These are phyloP conservation scores for Fusarium proliferatum DNA, from an alignment of 2,329 filamentous ascomycete species.

Conservation along the genomic window DNA sequence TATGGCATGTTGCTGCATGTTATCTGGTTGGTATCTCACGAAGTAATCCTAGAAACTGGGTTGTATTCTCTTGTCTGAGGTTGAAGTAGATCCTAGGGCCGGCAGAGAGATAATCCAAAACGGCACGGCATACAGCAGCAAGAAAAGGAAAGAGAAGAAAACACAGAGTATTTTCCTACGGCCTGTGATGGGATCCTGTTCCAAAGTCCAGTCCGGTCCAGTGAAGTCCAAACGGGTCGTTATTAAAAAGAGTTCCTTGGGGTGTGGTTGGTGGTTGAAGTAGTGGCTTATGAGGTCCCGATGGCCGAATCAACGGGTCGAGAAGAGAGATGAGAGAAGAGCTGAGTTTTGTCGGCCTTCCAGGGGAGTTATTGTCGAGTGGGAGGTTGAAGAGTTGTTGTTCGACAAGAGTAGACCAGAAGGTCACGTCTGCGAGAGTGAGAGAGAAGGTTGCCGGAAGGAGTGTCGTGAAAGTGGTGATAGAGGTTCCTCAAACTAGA, in stretches of 20 bases:
- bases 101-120: conserved; percentile 38
- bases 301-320: conserved; percentile 65
- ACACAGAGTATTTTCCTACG: conserved; percentile 42
- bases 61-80: conserved; percentile 17
- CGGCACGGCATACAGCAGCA: conserved; percentile 34
- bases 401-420: conserved; percentile 42
- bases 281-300: conserved; percentile 39
- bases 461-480: conserved; percentile 53
- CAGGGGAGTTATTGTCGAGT: conserved; percentile 29
- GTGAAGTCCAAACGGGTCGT: conserved; percentile 45
- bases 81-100: conserved; percentile 32
- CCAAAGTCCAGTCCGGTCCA: conserved; percentile 42
- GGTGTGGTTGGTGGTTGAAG: conserved; percentile 37
- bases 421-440: conserved; percentile 43
- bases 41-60: conserved; percentile 36
- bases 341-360: conserved; percentile 29
- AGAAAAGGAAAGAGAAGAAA: conserved; percentile 42
- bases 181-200: conserved; percentile 43
- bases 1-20: conserved; percentile 69
- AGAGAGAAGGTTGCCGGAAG: conserved; percentile 48
- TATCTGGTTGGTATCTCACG: conserved; percentile 53
- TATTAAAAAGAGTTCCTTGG: conserved; percentile 35
- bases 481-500: conserved; percentile 42
- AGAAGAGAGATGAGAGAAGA: conserved; percentile 37
- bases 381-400: conserved; percentile 18